Conservation (phyloP, 1,139 yeast species). For the Diutina sp. region DNA sequence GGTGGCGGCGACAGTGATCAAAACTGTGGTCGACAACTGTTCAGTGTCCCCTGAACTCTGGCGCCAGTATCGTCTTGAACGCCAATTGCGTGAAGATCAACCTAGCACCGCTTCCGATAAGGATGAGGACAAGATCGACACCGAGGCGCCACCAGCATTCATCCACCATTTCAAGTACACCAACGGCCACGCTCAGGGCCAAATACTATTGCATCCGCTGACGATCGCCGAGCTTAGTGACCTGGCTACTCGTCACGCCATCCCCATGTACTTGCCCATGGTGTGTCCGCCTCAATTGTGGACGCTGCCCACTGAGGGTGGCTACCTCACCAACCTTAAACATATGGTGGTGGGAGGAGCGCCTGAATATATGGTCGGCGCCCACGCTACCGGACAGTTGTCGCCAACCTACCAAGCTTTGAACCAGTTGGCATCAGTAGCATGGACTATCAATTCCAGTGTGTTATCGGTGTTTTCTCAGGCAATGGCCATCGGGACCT, state of each 20-base stretch:
- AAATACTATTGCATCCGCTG: background rate
- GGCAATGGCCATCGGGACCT: conserved; percentile 9
- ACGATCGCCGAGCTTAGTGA: background rate
- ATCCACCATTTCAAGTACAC: background rate
- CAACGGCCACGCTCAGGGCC: background rate
- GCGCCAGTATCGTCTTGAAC: background rate
- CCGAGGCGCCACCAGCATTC: background rate
- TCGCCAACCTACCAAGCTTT: conserved; percentile 18
- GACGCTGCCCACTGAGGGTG: background rate
- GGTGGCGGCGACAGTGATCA: background rate
- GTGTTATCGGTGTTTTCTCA: conserved; percentile 14
- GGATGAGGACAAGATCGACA: background rate
- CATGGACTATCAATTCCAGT: conserved; percentile 25
- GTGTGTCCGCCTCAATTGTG: background rate
- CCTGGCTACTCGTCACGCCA: background rate
- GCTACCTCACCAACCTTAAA: background rate
- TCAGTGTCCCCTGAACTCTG: background rate
- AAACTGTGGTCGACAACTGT: background rate
- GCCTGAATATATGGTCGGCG: conserved; percentile 12
- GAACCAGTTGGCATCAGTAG: conserved; percentile 15
- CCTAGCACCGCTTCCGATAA: no score
- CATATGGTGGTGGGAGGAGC: conserved; percentile 7
- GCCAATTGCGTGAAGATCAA: background rate
- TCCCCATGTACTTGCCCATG: background rate
- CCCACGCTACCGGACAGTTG: conserved; percentile 22